These are phyloP conservation scores for Sophora flavescens DNA, from an alignment of 306 rosid genomes.

Conservation along the genomic window DNA sequence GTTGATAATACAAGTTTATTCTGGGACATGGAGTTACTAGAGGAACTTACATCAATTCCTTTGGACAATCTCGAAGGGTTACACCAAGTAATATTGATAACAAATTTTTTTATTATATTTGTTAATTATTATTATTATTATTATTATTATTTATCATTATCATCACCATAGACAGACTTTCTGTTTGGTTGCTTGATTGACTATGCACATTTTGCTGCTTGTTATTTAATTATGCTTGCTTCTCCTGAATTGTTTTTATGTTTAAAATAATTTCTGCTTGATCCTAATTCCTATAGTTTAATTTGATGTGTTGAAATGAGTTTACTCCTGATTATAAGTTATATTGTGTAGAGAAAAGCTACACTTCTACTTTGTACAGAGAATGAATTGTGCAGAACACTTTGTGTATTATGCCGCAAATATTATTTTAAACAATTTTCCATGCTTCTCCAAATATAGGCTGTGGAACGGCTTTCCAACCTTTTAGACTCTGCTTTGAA, in stretches of 20 bases:
- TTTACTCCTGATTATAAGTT: conserved; percentile 1
- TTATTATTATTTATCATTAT: no score
- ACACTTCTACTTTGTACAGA: neutral
- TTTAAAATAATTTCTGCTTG: neutral
- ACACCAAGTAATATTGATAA: conserved; percentile 56
- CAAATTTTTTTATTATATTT: neutral
- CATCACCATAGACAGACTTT: neutral
- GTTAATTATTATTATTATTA: no score
- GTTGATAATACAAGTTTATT: conserved; percentile 69
- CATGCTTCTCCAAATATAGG: conserved; percentile 54
- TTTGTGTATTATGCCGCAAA: neutral
- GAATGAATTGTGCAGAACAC: neutral
- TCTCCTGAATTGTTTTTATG: neutral
- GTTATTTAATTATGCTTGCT: conserved; percentile 1
- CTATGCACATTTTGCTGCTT: neutral
- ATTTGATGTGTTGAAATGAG: neutral
- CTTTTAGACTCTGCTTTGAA: conserved; percentile 58
- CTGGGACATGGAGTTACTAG: conserved; percentile 75
- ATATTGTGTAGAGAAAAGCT: neutral
- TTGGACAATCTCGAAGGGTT: conserved; percentile 56
- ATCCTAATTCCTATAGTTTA: neutral
- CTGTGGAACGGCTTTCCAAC: conserved; percentile 48
- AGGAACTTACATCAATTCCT: conserved; percentile 64
- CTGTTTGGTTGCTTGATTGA: conserved; percentile 6
- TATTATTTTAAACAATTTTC: conserved; percentile 32